Evolutionary conservation across 805 yeast species (phyloP), one percentile per base, ranked within the genome.

Genomic region (Ogataea methanolica): DNA sequence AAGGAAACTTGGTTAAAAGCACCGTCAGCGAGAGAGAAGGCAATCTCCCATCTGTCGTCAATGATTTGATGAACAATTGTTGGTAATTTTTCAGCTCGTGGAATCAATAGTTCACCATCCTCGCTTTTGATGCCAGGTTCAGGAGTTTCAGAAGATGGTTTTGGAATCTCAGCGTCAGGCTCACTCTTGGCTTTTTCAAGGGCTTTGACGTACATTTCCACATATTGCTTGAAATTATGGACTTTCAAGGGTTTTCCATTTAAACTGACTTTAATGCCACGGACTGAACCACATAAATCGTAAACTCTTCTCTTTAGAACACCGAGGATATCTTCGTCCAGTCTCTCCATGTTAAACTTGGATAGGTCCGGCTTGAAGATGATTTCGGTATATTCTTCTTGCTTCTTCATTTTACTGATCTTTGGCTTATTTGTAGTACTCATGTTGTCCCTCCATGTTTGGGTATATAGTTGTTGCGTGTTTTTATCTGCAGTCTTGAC

Each of bases 31-130:
- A 90, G 85, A 1, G 96, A 92, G 71, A 94, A 92, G 0, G 96
- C 99, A 51, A 94, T 67, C 66, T 94, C 99, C 99, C 99, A 94
- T 53, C 97, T 78, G 48, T 87, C 94, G 59, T 83, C 86, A 40
- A 90, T 67, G 39, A 81, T 78, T 65, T 88, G 94, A 62, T 90
- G 87, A 12, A 94, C 83, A 46, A 94, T 76, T 0, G 85, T 73
- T 9, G 69, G 72, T 22, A 58, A 38, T 23, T 83, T 82, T 47
- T 73, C 76, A 6, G 56, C 34, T 11, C 59, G 53, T 5, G 59
- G 56, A 15, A 58, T 51, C 1, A 51, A 48, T 11, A 48, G 47
- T 15, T 43, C 50, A 4, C 48, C 40, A 9, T 42, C 55, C 35
- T 54, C 58, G 44, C 38, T 39, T 41, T 46, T 43, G 36, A 50